Conservation (phyloP, 2,329 filamentous ascomycete genomes). For the Xylariales sp. region DNA sequence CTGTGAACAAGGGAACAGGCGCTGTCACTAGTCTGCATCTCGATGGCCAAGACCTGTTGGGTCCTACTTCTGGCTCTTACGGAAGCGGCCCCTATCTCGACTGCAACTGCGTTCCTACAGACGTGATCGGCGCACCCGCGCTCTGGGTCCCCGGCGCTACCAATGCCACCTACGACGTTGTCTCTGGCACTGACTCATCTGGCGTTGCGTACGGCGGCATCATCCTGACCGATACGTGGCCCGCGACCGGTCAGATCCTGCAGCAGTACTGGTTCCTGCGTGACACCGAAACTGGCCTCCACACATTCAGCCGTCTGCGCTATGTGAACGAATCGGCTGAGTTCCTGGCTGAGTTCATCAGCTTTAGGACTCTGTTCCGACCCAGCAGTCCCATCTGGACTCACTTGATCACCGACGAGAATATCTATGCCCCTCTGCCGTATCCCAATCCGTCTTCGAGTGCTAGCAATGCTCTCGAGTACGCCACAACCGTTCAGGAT, state of each 20-base stretch:
- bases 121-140: no score
- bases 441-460: constrained; percentile 34
- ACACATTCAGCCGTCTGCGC: constrained; percentile 55
- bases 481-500: constrained; percentile 50
- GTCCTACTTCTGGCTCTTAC: constrained; percentile 26
- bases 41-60: constrained; percentile 42
- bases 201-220: constrained; percentile 53
- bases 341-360: constrained; percentile 53
- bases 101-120: constrained; percentile 57
- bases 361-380: constrained; percentile 57
- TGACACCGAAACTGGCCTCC: constrained; percentile 58
- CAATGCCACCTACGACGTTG: constrained; percentile 43
- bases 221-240: constrained; percentile 54
- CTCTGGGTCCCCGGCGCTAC: constrained; percentile 55
- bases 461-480: constrained; percentile 30
- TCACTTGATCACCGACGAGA: constrained; percentile 54
- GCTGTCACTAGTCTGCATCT: constrained; percentile 29
- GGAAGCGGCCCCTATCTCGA: constrained; percentile 55
- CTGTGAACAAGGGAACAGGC: constrained; percentile 31
- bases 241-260: constrained; percentile 51
- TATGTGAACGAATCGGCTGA: constrained; percentile 55
- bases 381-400: constrained; percentile 59
- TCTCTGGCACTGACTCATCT: constrained; percentile 43
- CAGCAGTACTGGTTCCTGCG: constrained; percentile 63
- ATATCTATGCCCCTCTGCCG: constrained; percentile 43